Evolutionary conservation across 768 basidiomycete genomes (phyloP).

Genomic region (Kondoa subrosea): DNA sequence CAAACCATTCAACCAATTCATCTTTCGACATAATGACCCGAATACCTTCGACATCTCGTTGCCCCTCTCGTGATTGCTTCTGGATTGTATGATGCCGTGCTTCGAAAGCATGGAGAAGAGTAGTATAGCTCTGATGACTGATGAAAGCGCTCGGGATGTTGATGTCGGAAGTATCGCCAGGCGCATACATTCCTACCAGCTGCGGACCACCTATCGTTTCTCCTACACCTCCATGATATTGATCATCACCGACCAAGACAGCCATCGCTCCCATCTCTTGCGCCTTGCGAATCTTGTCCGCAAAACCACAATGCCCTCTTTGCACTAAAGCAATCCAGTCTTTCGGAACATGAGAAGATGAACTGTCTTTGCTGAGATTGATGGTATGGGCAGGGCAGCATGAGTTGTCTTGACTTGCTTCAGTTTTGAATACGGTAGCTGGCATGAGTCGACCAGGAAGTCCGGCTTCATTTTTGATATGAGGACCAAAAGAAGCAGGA

Average conservation of each 20-base stretch:
- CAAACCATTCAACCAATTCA: background rate
- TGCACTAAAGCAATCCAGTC: constrained; percentile 7
- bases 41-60: background rate
- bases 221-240: background rate
- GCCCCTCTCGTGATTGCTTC: background rate
- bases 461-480: background rate
- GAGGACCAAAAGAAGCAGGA: constrained; percentile 5
- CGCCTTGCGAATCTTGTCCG: constrained; percentile 2
- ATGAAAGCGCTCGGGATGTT: constrained; percentile 6
- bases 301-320: constrained; percentile 2
- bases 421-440: constrained; percentile 90
- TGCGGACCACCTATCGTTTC: background rate
- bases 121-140: background rate
- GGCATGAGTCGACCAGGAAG: constrained; percentile 56
- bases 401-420: constrained; percentile 32
- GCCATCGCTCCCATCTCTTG: background rate
- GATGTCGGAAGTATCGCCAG: constrained; percentile 7
- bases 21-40: background rate
- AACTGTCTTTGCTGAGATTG: background rate
- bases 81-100: background rate
- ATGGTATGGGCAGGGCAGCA: background rate
- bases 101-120: background rate
- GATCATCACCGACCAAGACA: background rate
- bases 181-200: constrained; percentile 1
- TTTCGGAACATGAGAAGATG: background rate